Evolutionary conservation across 2,329 filamentous ascomycete genomes (phyloP).

Genomic region (Cercospora berteroae): DNA sequence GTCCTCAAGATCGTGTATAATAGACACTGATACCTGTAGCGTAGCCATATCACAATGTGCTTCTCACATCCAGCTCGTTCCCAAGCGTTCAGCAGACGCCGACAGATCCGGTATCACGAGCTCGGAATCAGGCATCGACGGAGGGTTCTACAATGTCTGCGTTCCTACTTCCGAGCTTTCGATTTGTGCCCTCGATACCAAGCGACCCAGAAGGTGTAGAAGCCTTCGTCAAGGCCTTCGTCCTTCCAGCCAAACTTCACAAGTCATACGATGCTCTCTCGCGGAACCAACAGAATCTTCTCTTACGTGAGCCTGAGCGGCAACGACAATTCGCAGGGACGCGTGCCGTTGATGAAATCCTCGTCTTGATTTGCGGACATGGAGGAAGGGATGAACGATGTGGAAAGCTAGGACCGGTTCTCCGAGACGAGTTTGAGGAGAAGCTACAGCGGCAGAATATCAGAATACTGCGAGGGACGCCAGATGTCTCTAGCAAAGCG

Average conservation of each 20-base stretch:
- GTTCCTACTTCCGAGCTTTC: slow-evolving; percentile 80
- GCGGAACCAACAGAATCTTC: slow-evolving; percentile 48
- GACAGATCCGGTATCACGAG: neutral
- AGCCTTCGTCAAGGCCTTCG: slow-evolving; percentile 61
- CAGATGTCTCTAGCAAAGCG: slow-evolving; percentile 32
- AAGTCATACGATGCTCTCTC: slow-evolving; percentile 58
- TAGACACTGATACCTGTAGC: slow-evolving; percentile 24
- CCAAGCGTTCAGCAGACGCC: slow-evolving; percentile 46
- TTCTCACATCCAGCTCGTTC: slow-evolving; percentile 75
- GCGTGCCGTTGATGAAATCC: slow-evolving; percentile 61
- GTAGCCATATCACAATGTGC: slow-evolving; percentile 79
- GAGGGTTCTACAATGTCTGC: slow-evolving; percentile 54
- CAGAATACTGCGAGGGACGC: slow-evolving; percentile 47
- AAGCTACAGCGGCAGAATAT: slow-evolving; percentile 54
- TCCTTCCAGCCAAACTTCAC: slow-evolving; percentile 64
- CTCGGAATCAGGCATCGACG: slow-evolving; percentile 28
- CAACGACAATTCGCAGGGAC: slow-evolving; percentile 54
- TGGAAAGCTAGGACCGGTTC: slow-evolving; percentile 72
- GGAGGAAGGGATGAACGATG: slow-evolving; percentile 78
- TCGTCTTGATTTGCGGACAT: slow-evolving; percentile 88
- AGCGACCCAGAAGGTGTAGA: slow-evolving; percentile 56
- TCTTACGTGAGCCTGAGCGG: slow-evolving; percentile 50
- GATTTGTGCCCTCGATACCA: slow-evolving; percentile 71
- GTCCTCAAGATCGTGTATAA: neutral
- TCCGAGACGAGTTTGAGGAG: slow-evolving; percentile 67